phyloP scores from a whole-genome alignment of 192 early-diverging fungal genomes.

The Chytriomyces sp. region DNA sequence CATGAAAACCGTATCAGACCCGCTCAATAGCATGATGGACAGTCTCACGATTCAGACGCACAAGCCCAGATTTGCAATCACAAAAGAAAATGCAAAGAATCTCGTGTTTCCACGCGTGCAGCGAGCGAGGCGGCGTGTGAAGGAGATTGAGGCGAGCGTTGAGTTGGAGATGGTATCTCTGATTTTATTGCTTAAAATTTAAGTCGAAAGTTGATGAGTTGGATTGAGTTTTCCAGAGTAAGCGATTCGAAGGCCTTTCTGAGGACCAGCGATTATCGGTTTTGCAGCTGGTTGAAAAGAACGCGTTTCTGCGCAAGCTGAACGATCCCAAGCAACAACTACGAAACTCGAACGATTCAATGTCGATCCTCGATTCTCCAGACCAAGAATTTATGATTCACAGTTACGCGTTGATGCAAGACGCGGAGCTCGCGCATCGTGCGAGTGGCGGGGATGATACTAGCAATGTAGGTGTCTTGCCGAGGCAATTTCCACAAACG shows the following conservation, averaged over 20 bases:
- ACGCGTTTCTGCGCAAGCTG: constrained; percentile 4
- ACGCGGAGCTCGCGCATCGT: neutral
- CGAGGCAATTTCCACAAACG: no score
- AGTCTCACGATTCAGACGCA: neutral
- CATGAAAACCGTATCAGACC: constrained; percentile 23
- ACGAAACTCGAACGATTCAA: neutral
- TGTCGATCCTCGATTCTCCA: neutral
- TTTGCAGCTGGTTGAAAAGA: constrained; percentile 10
- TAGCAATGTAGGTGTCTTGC: neutral
- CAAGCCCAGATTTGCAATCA: neutral
- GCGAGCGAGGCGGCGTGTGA: constrained; percentile 14
- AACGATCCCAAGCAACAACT: neutral
- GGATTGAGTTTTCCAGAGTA: neutral
- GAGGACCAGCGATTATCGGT: constrained; percentile 20
- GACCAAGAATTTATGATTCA: neutral
- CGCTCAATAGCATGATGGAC: constrained; percentile 2
- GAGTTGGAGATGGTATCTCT: constrained; percentile 17
- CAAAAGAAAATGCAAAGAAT: neutral
- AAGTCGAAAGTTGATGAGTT: neutral
- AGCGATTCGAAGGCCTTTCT: constrained; percentile 27
- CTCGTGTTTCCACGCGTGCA: constrained; percentile 28
- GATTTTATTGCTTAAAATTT: neutral
- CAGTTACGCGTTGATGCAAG: no score
- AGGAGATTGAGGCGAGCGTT: constrained; percentile 17
- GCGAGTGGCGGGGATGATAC: neutral